Percentiles rank a stretch among this genome's conserved stretches.
Conservation (phyloP, 805 yeast species). For the Candida morakotiae region DNA sequence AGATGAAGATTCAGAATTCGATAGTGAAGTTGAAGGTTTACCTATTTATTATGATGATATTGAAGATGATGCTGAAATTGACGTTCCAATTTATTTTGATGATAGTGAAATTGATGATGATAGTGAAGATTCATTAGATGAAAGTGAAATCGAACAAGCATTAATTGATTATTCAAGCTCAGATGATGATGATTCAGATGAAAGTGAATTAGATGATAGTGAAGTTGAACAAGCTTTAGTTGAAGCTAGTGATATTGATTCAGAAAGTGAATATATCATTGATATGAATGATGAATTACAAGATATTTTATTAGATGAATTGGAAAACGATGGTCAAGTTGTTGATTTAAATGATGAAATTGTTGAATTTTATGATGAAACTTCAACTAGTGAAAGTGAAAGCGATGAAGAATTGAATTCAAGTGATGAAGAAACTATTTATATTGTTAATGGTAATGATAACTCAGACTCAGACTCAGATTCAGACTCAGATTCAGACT, state of each 20-base stretch:
- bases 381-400: conserved; percentile 9
- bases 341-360: conserved; percentile 28
- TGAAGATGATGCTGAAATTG: conserved; percentile 8
- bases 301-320: conserved; percentile 21
- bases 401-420: conserved; percentile 4
- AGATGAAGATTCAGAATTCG: conserved; percentile 4
- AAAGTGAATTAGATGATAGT: conserved; percentile 7
- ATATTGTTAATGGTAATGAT: conserved; percentile 6
- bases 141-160: conserved; percentile 9
- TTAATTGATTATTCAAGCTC: neutral
- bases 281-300: conserved; percentile 36
- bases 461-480: neutral
- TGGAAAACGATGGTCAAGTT: conserved; percentile 22
- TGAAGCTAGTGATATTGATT: conserved; percentile 10
- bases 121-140: conserved; percentile 7
- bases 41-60: neutral
- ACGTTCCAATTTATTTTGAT: conserved; percentile 9
- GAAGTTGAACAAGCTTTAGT: conserved; percentile 8
- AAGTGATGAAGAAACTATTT: conserved; percentile 5
- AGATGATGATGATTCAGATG: conserved; percentile 5
- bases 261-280: conserved; percentile 13
- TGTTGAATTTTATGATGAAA: conserved; percentile 22
- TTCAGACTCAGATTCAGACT: conserved; percentile 6
- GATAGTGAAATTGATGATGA: conserved; percentile 12
- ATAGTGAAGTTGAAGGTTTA: neutral